phyloP scores from a whole-genome alignment of 495 filamentous ascomycete species.

The Hypomontagnella submonticulosa region DNA sequence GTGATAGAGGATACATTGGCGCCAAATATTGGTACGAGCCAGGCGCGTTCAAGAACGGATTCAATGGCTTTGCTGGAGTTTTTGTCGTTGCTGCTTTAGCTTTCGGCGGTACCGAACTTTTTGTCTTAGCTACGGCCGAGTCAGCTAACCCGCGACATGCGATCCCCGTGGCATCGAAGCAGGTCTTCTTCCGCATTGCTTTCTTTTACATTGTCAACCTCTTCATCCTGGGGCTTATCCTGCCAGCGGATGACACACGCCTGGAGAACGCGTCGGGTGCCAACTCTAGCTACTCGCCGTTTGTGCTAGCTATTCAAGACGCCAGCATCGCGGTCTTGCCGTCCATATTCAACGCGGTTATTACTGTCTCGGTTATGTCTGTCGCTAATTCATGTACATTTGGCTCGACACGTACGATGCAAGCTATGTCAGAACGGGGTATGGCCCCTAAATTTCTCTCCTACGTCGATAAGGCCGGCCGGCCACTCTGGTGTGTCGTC shows the following conservation, averaged over 20 bases:
- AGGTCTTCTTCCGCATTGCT: constrained; percentile 86
- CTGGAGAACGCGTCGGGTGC: constrained; percentile 57
- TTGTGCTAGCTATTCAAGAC: constrained; percentile 72
- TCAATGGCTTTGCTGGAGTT: constrained; percentile 74
- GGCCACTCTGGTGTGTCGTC: constrained; percentile 64
- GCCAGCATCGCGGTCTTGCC: constrained; percentile 74
- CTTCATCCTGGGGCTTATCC: constrained; percentile 69
- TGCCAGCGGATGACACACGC: constrained; percentile 54
- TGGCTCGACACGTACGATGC: constrained; percentile 71
- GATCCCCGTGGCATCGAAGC: constrained; percentile 79
- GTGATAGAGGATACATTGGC: constrained; percentile 74
- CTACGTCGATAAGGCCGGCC: constrained; percentile 68
- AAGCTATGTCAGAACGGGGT: constrained; percentile 65
- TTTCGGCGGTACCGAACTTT: constrained; percentile 76
- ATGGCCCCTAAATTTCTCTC: constrained; percentile 69
- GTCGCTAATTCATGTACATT: constrained; percentile 73
- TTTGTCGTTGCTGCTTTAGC: constrained; percentile 75
- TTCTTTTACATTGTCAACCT: constrained; percentile 81
- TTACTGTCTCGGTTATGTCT: constrained; percentile 67
- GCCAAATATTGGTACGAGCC: constrained; percentile 65
- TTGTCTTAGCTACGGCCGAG: constrained; percentile 82
- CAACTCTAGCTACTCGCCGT: constrained; percentile 65
- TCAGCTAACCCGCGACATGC: constrained; percentile 79
- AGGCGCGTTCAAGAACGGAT: constrained; percentile 73
- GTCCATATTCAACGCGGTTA: constrained; percentile 76